These are phyloP conservation scores for Beauveria varroae DNA, from an alignment of 2,329 filamentous ascomycete species.

Conservation along the genomic window DNA sequence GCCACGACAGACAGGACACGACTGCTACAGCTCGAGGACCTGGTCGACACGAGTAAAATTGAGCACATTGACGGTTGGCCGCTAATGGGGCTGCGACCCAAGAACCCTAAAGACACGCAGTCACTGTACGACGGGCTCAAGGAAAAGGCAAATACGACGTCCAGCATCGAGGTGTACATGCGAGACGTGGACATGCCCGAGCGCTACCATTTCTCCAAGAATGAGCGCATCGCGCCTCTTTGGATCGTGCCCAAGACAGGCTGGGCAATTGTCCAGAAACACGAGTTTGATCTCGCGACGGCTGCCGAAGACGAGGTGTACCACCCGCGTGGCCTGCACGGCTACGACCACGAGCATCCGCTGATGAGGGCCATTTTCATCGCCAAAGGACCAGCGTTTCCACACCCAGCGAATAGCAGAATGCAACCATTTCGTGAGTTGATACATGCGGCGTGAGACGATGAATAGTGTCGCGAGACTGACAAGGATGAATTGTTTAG, in stretches of 20 bases:
- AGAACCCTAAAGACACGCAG: constrained; percentile 57
- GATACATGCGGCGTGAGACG: background rate
- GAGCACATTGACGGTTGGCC: constrained; percentile 93
- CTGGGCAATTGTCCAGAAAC: constrained; percentile 79
- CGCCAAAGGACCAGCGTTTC: constrained; percentile 85
- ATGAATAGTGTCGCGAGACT: background rate
- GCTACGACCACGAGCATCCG: constrained; percentile 90
- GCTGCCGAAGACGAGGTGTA: constrained; percentile 61
- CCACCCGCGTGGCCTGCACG: constrained; percentile 77
- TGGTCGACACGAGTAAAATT: constrained; percentile 70
- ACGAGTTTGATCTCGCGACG: constrained; percentile 66
- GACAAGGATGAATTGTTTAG: constrained; percentile 33
- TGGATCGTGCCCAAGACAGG: constrained; percentile 92
- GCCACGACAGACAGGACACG: constrained; percentile 78
- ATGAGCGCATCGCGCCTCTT: constrained; percentile 82
- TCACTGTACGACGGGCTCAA: constrained; percentile 56
- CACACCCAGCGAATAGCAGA: constrained; percentile 72
- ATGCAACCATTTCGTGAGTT: constrained; percentile 77
- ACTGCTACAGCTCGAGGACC: constrained; percentile 81
- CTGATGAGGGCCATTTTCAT: constrained; percentile 96
- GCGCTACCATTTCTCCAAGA: constrained; percentile 84
- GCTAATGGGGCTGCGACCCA: constrained; percentile 78
- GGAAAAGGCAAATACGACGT: constrained; percentile 50
- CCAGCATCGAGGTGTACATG: constrained; percentile 80
- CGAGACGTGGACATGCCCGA: constrained; percentile 83